Conservation (phyloP, 2,329 filamentous ascomycete genomes). For the Shiraia sp. region DNA sequence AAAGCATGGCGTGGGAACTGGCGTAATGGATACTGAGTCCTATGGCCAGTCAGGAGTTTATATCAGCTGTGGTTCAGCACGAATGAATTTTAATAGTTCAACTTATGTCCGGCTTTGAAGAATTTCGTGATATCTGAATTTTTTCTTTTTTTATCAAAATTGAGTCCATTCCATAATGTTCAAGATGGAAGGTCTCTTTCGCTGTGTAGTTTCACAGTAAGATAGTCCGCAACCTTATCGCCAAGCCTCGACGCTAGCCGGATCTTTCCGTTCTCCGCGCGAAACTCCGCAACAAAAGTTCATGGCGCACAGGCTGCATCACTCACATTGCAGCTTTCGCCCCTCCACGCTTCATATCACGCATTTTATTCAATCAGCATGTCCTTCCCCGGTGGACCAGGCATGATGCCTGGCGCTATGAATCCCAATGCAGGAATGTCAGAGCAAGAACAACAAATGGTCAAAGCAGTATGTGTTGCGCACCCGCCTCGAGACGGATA, state of each 20-base stretch:
- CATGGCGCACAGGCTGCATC: constrained; percentile 3
- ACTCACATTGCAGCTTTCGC: constrained; percentile 11
- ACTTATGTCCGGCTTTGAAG: too few relatives aligned
- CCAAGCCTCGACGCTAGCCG: constrained; percentile 12
- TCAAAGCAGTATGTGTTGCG: constrained; percentile 47
- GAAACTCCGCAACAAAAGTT: constrained; percentile 43
- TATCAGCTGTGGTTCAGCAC: constrained; percentile 9
- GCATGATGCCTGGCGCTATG: constrained; percentile 29
- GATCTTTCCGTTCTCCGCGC: constrained; percentile 37
- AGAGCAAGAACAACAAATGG: constrained; percentile 54
- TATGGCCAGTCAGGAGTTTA: constrained; percentile 11
- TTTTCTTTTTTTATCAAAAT: too few relatives aligned
- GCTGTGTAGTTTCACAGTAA: too few relatives aligned
- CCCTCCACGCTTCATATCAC: constrained; percentile 12
- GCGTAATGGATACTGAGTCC: constrained; percentile 12
- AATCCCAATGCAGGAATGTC: constrained; percentile 44
- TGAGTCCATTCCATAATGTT: too few relatives aligned
- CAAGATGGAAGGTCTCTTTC: too few relatives aligned
- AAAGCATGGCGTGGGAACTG: constrained; percentile 17
- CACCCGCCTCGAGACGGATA: neutral
- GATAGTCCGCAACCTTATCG: too few relatives aligned
- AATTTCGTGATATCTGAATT: too few relatives aligned
- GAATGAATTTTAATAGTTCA: too few relatives aligned
- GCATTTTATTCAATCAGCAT: constrained; percentile 17
- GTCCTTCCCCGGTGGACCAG: constrained; percentile 36